These are phyloP conservation scores for Skeletonema costatum DNA, from an alignment of 108 stramenopile species.

Conservation along the genomic window DNA sequence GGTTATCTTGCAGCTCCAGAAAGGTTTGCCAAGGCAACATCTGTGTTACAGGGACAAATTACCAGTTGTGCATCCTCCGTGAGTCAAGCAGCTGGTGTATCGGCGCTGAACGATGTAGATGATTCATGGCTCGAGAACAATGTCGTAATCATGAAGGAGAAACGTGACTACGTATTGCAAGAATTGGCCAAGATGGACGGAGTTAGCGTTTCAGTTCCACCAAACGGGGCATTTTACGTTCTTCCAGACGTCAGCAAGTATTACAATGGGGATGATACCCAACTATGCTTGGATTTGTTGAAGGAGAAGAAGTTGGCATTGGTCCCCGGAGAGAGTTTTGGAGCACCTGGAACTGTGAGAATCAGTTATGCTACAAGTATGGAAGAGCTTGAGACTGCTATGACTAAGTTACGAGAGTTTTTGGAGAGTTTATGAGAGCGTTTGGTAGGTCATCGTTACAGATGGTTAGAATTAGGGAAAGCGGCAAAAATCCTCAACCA, in stretches of 20 bases:
- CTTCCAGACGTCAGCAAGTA: slow-evolving; percentile 89
- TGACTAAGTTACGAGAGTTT: slow-evolving; percentile 75
- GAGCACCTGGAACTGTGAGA: slow-evolving; percentile 89
- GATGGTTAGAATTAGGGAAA: not conserved
- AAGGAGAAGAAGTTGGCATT: slow-evolving; percentile 86
- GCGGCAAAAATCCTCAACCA: not conserved
- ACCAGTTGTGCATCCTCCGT: slow-evolving; percentile 95
- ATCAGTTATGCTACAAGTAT: slow-evolving; percentile 95
- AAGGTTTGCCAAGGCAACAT: slow-evolving; percentile 70
- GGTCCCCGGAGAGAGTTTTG: slow-evolving; percentile 95
- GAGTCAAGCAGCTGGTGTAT: slow-evolving; percentile 92
- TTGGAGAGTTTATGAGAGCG: slow-evolving; percentile 26
- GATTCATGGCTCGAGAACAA: slow-evolving; percentile 75
- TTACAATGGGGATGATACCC: slow-evolving; percentile 78
- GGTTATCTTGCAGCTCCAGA: slow-evolving; percentile 89
- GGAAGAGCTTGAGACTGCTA: slow-evolving; percentile 85
- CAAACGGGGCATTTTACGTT: slow-evolving; percentile 95
- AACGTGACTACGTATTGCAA: slow-evolving; percentile 88
- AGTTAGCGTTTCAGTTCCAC: slow-evolving; percentile 69
- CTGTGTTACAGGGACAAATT: slow-evolving; percentile 90
- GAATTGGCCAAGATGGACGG: slow-evolving; percentile 69
- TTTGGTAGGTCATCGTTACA: not conserved
- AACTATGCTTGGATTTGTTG: slow-evolving; percentile 89
- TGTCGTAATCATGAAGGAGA: slow-evolving; percentile 71
- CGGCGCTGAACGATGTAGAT: slow-evolving; percentile 75